phyloP scores from a whole-genome alignment of 805 yeast species.

The Nakazawaea ernobii region DNA sequence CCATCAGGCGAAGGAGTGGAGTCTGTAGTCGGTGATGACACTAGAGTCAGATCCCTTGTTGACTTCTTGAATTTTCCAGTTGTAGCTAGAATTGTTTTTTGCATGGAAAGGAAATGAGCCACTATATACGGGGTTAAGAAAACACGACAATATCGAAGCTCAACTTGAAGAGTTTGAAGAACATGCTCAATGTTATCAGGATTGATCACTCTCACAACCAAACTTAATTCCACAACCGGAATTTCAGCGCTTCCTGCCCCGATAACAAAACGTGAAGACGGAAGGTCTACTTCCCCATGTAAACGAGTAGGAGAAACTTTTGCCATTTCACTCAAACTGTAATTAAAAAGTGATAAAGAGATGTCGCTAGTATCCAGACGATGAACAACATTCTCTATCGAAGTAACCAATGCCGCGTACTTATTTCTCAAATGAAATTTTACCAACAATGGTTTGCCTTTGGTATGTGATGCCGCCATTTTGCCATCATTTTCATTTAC shows the following conservation, averaged over 20 bases:
- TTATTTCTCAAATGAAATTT: slow-evolving; percentile 15
- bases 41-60: background rate
- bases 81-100: slow-evolving; percentile 19
- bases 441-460: slow-evolving; percentile 2
- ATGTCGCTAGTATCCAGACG: slow-evolving; percentile 31
- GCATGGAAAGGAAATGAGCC: slow-evolving; percentile 31
- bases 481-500: background rate
- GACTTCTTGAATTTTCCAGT: background rate
- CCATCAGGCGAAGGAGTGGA: background rate
- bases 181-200: slow-evolving; percentile 22
- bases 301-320: slow-evolving; percentile 20
- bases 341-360: slow-evolving; percentile 20
- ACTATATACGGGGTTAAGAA: slow-evolving; percentile 50
- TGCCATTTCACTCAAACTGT: slow-evolving; percentile 14
- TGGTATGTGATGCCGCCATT: background rate
- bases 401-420: slow-evolving; percentile 31
- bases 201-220: slow-evolving; percentile 38
- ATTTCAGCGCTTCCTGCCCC: slow-evolving; percentile 35
- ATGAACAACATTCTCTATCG: slow-evolving; percentile 26
- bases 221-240: slow-evolving; percentile 38
- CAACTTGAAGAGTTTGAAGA: slow-evolving; percentile 46
- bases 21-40: background rate
- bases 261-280: slow-evolving; percentile 35
- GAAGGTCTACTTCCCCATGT: slow-evolving; percentile 34
- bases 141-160: slow-evolving; percentile 52